Evolutionary conservation across 2,329 filamentous ascomycete genomes (phyloP).

Genomic region (Fusarium duplospermum): DNA sequence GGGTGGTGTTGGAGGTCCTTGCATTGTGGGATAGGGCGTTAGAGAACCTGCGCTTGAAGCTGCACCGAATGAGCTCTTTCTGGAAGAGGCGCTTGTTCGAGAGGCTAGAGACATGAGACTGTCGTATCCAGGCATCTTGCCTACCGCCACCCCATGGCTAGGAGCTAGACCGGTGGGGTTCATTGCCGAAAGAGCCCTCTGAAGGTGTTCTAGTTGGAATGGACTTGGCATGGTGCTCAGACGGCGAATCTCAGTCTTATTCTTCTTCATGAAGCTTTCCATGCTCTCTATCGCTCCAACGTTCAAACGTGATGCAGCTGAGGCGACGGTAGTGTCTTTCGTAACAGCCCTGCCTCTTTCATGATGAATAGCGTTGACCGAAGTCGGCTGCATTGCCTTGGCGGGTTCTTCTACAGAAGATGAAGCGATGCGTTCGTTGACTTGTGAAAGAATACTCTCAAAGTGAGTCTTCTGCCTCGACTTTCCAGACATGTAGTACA

Average conservation of each 20-base stretch:
- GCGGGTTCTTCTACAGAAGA: not conserved
- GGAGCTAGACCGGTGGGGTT: not conserved
- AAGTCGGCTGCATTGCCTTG: not conserved
- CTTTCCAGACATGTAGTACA: constrained; percentile 28
- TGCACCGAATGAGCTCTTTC: constrained; percentile 18
- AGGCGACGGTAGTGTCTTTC: not conserved
- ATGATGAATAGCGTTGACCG: constrained; percentile 30
- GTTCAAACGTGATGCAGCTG: constrained; percentile 15
- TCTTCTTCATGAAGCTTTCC: constrained; percentile 33
- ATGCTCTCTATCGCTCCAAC: constrained; percentile 18
- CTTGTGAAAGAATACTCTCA: constrained; percentile 32
- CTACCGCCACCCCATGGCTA: not conserved
- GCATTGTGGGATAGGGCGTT: not conserved
- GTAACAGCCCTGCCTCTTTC: not conserved
- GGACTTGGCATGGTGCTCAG: constrained; percentile 25
- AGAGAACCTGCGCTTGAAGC: constrained; percentile 6
- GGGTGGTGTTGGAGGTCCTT: not conserved
- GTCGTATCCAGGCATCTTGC: constrained; percentile 1
- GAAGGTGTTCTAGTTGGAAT: constrained; percentile 12
- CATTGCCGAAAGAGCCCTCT: not conserved
- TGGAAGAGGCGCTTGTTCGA: not conserved
- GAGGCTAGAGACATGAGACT: constrained; percentile 3
- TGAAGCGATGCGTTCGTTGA: constrained; percentile 21
- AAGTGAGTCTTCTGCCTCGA: constrained; percentile 32
- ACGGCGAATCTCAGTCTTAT: constrained; percentile 27